Evolutionary conservation across 2,329 filamentous ascomycete genomes (phyloP).

Genomic region (Colletotrichum sp.): DNA sequence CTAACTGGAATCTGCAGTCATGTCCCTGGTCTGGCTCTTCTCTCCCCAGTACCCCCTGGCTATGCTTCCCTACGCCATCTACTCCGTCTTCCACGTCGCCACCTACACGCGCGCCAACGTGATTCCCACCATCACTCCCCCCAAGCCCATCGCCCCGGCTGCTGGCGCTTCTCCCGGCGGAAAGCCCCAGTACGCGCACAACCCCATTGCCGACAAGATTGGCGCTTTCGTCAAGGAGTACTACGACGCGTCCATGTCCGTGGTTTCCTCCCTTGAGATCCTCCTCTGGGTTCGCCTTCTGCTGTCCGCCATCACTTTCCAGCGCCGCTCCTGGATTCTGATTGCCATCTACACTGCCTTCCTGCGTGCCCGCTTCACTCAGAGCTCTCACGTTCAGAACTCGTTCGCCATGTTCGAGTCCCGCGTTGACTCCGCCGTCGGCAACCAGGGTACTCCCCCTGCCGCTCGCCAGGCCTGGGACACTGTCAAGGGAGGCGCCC

Average conservation of each 20-base stretch:
- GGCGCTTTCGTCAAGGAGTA: conserved; percentile 96
- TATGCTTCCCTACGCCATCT: conserved; percentile 92
- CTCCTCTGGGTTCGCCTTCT: conserved; percentile 84
- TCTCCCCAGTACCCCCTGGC: conserved; percentile 88
- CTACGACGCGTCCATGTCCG: conserved; percentile 94
- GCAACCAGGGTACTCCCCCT: conserved; percentile 86
- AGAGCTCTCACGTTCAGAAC: conserved; percentile 92
- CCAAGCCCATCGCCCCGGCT: conserved; percentile 57
- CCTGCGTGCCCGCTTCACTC: conserved; percentile 85
- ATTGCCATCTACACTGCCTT: conserved; percentile 87
- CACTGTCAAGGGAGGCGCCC: conserved; percentile 72
- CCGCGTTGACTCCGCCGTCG: conserved; percentile 80
- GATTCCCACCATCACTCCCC: conserved; percentile 82
- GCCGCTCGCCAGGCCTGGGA: conserved; percentile 82
- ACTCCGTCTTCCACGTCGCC: conserved; percentile 97
- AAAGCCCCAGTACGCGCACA: conserved; percentile 59
- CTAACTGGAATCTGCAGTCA: conserved; percentile 57
- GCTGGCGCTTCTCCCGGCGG: conserved; percentile 60
- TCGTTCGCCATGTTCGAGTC: conserved; percentile 76
- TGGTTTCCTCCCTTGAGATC: conserved; percentile 90
- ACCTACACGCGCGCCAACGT: conserved; percentile 95
- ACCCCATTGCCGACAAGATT: conserved; percentile 79
- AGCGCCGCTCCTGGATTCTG: conserved; percentile 89
- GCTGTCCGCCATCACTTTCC: conserved; percentile 83
- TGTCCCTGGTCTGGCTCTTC: conserved; percentile 96